These are phyloP conservation scores for Aspergillus cavernicola DNA, from an alignment of 495 filamentous ascomycete species.

Conservation along the genomic window DNA sequence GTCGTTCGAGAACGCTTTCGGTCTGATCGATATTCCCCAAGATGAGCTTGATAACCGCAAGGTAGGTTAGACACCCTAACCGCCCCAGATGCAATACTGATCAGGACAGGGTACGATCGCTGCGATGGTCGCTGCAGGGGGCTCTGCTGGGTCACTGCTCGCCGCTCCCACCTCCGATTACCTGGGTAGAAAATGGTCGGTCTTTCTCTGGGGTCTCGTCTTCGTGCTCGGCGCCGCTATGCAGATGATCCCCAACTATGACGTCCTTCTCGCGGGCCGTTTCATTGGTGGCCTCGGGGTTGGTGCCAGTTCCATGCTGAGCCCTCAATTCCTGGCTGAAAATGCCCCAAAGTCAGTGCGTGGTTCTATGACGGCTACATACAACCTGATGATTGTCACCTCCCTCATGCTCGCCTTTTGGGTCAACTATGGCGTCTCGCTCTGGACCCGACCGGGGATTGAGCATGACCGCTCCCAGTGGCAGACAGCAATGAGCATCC, in stretches of 20 bases:
- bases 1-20: conserved; percentile 49
- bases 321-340: conserved; percentile 22
- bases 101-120: conserved; percentile 55
- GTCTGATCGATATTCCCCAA: conserved; percentile 15
- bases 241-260: conserved; percentile 50
- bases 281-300: conserved; percentile 23
- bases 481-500: conserved; percentile 44
- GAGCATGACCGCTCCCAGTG: conserved; percentile 39
- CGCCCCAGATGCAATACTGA: conserved; percentile 30
- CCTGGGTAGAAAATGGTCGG: conserved; percentile 49
- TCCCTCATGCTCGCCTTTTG: conserved; percentile 27
- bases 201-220: conserved; percentile 45
- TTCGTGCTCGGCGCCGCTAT: conserved; percentile 58
- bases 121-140: conserved; percentile 56
- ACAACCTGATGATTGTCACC: conserved; percentile 28
- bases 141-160: conserved; percentile 54
- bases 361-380: conserved; percentile 25
- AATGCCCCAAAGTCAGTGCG: conserved; percentile 32
- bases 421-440: conserved; percentile 26
- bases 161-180: conserved; percentile 53
- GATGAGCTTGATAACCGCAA: conserved; percentile 19
- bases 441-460: conserved; percentile 19
- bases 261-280: conserved; percentile 25
- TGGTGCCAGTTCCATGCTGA: conserved; percentile 22
- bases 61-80: conserved; percentile 31